Base-by-base conservation (phyloP, 1,284 basidiomycete genomes). In the Ceratobasidium sp. region DNA sequence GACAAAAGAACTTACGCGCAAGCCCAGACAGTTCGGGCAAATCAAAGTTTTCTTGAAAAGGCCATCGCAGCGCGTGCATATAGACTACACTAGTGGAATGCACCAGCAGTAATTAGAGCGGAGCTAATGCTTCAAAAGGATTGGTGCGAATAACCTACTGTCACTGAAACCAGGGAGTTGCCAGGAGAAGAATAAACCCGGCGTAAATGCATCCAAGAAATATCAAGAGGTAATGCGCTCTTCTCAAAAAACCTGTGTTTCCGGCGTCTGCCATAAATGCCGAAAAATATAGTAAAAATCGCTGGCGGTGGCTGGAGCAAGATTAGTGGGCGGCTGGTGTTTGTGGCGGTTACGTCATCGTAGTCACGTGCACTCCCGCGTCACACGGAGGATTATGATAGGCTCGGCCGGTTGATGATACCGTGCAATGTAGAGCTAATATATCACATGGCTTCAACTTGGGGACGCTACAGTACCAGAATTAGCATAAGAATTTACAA, bases 21-120 rank as follows among this genome's bases (percentile, higher is more conserved):
- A 97, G 87, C 1, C 95, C 94, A 84, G 95, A 94, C 80, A 86
- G 89, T 83, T 95, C 93, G 0, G 95, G 95, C 15, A 86, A 83
- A 77, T 91, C 87, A 81, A 90, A 95, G 44, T 91, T 87, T 0
- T 91, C 88, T 77, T 88, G 90, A 79, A 91, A 86, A 0, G 96
- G 96, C 61, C 92, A 83, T 75, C 86, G 88, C 60, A 95, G 75
- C 13, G 89, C 88, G 82, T 97, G 92, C 80, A 95, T 85, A 84
- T 93, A 98, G 58, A 90, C 77, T 33, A 87, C 83, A 78, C 89
- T 91, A 82, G 33, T 33, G 33, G 42, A 73, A 6, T 44, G 58
- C 10, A 56, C 46, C 18, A 67, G 26, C 70, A 46, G 69, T 51
- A 75, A 56, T 60, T 67, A 77, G 70, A 10, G 33, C 13, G 20